Evolutionary conservation across 495 filamentous ascomycete species (phyloP).

Genomic region (Pyronema omphalodes): DNA sequence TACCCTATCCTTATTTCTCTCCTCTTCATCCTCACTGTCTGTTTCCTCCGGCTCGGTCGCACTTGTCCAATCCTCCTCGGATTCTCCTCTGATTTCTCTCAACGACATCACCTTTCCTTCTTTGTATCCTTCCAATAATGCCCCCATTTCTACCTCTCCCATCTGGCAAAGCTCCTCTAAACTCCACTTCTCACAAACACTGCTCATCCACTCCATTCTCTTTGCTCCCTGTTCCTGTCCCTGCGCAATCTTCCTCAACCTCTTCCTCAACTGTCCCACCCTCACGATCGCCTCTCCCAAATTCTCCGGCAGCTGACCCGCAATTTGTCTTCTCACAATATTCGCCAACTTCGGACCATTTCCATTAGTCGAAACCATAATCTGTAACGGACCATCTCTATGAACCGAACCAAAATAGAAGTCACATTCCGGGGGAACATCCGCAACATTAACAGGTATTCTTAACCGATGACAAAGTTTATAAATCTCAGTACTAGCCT

Average conservation of each 20-base stretch:
- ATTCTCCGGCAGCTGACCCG: constrained; percentile 49
- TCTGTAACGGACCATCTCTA: constrained; percentile 83
- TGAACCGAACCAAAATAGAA: constrained; percentile 96
- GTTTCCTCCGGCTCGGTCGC: neutral
- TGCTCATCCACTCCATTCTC: constrained; percentile 92
- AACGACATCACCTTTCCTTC: constrained; percentile 32
- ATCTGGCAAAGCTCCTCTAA: constrained; percentile 74
- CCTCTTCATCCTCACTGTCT: constrained; percentile 27
- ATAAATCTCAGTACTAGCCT: constrained; percentile 71
- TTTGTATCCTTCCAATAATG: constrained; percentile 49
- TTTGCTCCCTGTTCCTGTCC: constrained; percentile 54
- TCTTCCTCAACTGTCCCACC: constrained; percentile 61
- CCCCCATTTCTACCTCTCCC: constrained; percentile 68
- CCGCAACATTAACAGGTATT: constrained; percentile 87
- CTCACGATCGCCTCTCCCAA: constrained; percentile 67
- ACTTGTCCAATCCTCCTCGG: constrained; percentile 6
- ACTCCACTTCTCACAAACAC: constrained; percentile 71
- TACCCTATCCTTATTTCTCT: constrained; percentile 28
- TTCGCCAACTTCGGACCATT: constrained; percentile 87
- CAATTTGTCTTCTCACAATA: constrained; percentile 69
- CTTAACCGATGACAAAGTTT: constrained; percentile 69
- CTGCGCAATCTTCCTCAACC: constrained; percentile 61
- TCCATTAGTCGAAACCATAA: constrained; percentile 97
- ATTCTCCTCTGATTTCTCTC: constrained; percentile 32
- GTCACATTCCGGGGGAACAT: constrained; percentile 91